Evolutionary conservation across 345 rosid species (phyloP).

Genomic region (Hibiscus syriacus): DNA sequence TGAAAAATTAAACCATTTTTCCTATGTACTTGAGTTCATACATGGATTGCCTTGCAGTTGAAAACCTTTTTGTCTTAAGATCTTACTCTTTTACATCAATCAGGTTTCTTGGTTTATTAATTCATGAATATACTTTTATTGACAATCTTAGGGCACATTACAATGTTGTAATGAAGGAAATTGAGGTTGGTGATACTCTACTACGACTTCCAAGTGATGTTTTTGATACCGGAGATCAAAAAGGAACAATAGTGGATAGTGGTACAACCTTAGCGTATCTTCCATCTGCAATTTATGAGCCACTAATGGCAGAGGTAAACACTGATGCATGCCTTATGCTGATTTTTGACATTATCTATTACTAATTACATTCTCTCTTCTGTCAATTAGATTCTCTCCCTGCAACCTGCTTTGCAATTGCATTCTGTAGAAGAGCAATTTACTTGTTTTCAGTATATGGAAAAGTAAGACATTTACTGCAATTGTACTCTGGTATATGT

Average conservation of each 20-base stretch:
- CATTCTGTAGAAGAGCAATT: slow-evolving; percentile 56
- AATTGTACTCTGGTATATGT: neutral
- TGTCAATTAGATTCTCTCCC: slow-evolving; percentile 37
- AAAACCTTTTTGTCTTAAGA: too few relatives aligned
- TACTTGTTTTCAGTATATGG: slow-evolving; percentile 47
- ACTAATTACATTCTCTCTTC: slow-evolving; percentile 5
- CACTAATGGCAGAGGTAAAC: slow-evolving; percentile 44
- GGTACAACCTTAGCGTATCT: slow-evolving; percentile 95
- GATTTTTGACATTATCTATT: neutral
- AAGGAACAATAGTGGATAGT: slow-evolving; percentile 76
- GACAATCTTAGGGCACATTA: slow-evolving; percentile 67
- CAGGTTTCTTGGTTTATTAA: slow-evolving; percentile 8
- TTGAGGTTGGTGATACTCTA: slow-evolving; percentile 59
- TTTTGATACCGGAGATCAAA: slow-evolving; percentile 34
- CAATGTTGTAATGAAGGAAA: slow-evolving; percentile 57
- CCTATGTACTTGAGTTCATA: neutral
- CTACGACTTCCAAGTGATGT: slow-evolving; percentile 50
- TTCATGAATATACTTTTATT: slow-evolving; percentile 15
- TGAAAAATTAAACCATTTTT: neutral
- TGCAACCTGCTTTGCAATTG: slow-evolving; percentile 43
- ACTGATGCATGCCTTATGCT: neutral
- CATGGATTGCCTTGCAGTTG: neutral
- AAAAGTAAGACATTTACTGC: slow-evolving; percentile 41
- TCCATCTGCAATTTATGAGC: slow-evolving; percentile 44
- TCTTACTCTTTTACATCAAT: slow-evolving; percentile 5